Evolutionary conservation across 805 yeast species (phyloP), one percentile per base, ranked within the genome.

Genomic region (Alloascoidea hylecoeti): DNA sequence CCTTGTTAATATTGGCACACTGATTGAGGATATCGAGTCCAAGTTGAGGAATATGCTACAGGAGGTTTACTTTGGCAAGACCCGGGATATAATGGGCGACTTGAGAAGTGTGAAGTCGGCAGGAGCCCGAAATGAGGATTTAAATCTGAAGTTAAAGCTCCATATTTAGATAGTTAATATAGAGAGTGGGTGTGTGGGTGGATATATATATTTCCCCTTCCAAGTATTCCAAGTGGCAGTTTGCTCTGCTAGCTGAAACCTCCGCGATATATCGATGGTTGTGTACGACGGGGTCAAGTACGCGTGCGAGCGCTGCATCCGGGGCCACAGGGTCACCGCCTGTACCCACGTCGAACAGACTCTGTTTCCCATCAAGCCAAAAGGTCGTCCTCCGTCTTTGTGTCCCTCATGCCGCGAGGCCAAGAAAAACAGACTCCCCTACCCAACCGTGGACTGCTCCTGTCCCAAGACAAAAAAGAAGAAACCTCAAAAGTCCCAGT

Each of bases 281-380:
- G 64, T 84, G 38, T 77, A 89, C 38, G 84, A 86, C 50, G 97
- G 96, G 30, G 78, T 83, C 46, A 89, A 92, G 54, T 89, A 86
- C 57, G 97, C 98, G 42, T 89, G 98, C 56, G 95, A 86, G 46
- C 64, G 96, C 42, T 89, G 98, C 58, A 88, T 92, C 36, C 69
- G 98, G 43, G 98, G 98, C 34, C 98, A 92, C 53, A 66, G 98
- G 39, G 98, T 89, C 35, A 82, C 96, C 1, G 75, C 94, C 2
- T 92, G 98, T 58, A 77, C 79, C 35, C 98, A 92, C 55, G 75
- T 88, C 0, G 95, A 92, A 47, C 84, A 83, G 51, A 94, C 94
- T 3, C 62, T 92, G 47, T 78, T 82, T 53, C 80, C 80, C 82
- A 89, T 92, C 55, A 92, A 92, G 53, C 96, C 95, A 14, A 92